Evolutionary conservation across 352 stramenopile species (phyloP), one percentile per base, ranked within the genome.

Genomic region (Phytophthora aleatoria): DNA sequence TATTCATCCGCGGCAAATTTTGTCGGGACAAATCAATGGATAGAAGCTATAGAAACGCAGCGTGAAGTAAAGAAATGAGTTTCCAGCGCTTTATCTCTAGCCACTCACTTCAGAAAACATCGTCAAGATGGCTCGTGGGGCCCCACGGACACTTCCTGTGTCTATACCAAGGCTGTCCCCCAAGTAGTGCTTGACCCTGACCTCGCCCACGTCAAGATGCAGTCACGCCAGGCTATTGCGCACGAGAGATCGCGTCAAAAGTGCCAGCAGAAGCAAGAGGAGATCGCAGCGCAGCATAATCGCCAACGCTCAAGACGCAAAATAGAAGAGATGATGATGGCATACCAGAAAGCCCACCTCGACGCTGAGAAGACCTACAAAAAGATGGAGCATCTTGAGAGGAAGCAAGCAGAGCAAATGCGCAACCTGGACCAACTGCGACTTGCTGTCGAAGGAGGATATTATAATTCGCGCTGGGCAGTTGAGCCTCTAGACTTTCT

Each of bases 291-390:
- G 35, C 9, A 15, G 9, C 35, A 8, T 41, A 57, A 41, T 30
- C 45, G 47, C 1, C 47, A 53, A 28, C 13, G 47, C 5, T 13
- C 6, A 7, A 27, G 26, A 28, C 47, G 47, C 7, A 13, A 53
- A n/a, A 53, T 42, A n/a, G 47, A 53, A 28, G 30, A 53, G 47
- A 30, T 53, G 11, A 42, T 15, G 28, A 53, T 53, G 47, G 30
- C 30, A 13, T 42, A 41, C n/a, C 5, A 53, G 31, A 4, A 42
- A 7, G 47, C 47, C 15, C 47, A 42, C 28, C 47, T 41, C 3
- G 47, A 5, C 5, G 27, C 47, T 5, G 45, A 53, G 27, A 53
- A 53, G 5, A 42, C 47, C 8, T 28, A 30, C n/a, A 48, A 48
- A n/a, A 27, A 48, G 9, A 28, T 41, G 5, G 28, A 53, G 28